Evolutionary conservation across 768 basidiomycete genomes (phyloP).

Genomic region (Chiua virens): DNA sequence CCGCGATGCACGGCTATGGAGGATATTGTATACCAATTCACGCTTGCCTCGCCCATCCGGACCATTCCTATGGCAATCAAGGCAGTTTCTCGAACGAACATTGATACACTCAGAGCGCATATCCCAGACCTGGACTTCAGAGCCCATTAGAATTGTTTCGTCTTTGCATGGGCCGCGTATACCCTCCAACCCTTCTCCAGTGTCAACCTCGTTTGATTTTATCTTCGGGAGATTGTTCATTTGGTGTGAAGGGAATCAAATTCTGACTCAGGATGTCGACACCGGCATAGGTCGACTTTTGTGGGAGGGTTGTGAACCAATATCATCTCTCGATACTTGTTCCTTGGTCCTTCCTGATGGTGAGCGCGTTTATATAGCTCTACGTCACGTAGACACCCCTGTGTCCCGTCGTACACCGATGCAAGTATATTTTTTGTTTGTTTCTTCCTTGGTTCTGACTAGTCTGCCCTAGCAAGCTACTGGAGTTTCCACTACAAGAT

Average conservation of each 20-base stretch:
- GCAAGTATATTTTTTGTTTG: constrained; percentile 7
- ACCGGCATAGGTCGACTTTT: constrained; percentile 20
- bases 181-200: constrained; percentile 7
- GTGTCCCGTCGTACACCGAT: constrained; percentile 18
- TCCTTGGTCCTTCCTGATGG: constrained; percentile 17
- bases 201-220: constrained; percentile 20
- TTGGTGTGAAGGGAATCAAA: constrained; percentile 20
- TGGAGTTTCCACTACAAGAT: constrained; percentile 19
- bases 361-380: constrained; percentile 19
- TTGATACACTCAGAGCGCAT: constrained; percentile 18
- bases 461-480: constrained; percentile 15
- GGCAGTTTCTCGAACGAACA: constrained; percentile 15
- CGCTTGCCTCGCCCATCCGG: constrained; percentile 20
- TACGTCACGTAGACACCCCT: constrained; percentile 17
- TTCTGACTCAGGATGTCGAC: constrained; percentile 21
- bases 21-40: constrained; percentile 15
- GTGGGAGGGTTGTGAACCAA: constrained; percentile 9
- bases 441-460: constrained; percentile 6
- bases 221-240: constrained; percentile 25
- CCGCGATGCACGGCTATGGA: constrained; percentile 19
- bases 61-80: constrained; percentile 23
- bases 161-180: constrained; percentile 14
- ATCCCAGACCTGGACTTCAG: constrained; percentile 22
- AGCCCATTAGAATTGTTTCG: constrained; percentile 10
- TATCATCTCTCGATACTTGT: constrained; percentile 21